Base-by-base conservation (phyloP, 1,139 yeast species). In the Schizosaccharomyces versatilis region DNA sequence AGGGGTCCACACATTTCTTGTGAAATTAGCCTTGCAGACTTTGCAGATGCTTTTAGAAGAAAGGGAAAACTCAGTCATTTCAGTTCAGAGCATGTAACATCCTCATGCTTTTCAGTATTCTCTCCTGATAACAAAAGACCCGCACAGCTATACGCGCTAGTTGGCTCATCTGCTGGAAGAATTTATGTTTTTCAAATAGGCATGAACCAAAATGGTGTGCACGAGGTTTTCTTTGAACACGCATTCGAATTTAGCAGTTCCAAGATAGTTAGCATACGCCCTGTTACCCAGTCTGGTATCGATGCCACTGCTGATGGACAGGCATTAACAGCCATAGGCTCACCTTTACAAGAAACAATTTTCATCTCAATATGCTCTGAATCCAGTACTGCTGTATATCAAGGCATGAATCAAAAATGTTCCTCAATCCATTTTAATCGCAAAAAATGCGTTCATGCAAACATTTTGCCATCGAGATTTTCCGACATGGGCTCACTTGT, bases 111-210 rank as follows among this genome's bases (percentile, higher is more conserved):
- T 49, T 32, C 48, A 17, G 44, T 54, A 7, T 44, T 56, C 51
- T 41, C 24, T n/a, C 14, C 52, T 3, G 52, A 49, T 15, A 49
- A 41, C 81, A 94, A 0, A 79, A 86, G 19, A 76, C 90, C 53
- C 64, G 36, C 49, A 8, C 32, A 32, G 15, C 19, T 44, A 2
- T 32, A 44, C n/a, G 36, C 32, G 14, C 14, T 44, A 19, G 38
- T 36, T 9, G 49, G 19, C 12, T 19, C 49, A 10, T 17, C 19
- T 32, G 32, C n/a, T 8, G 49, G 49, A 9, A 44, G 19, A 32
- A 14, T 14, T 9, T 32, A 19, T 3, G 19, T 32, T 3, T 44
- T 44, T 14, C 49, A 32, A 24, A 44, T 44, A 17, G 36, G 38
- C 9, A 9, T 32, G 36, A 10, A 32, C 5, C 8, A 32, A 5